A percentile compares a stretch with the other conserved stretches of the same genome.
Evolutionary conservation across 2,329 filamentous ascomycete genomes (phyloP).

Genomic region (Trichoderma koningii): DNA sequence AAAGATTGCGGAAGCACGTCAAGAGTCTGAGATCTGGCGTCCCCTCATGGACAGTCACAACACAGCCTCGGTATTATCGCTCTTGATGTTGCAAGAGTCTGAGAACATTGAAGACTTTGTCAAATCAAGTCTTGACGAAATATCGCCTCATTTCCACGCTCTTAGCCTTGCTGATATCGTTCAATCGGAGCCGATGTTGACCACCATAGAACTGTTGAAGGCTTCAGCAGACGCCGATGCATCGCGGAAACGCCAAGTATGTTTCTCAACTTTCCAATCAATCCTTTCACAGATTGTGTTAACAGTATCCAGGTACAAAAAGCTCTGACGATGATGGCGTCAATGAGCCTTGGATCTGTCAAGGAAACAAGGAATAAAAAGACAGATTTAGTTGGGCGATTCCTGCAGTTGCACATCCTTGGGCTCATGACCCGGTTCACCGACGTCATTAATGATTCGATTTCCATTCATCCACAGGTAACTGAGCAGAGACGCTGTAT

Average conservation of each 20-base stretch:
- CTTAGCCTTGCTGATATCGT: conserved; percentile 69
- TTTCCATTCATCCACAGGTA: conserved; percentile 54
- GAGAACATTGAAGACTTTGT: conserved; percentile 64
- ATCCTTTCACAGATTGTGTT: conserved; percentile 29
- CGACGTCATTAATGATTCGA: conserved; percentile 71
- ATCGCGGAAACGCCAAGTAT: conserved; percentile 58
- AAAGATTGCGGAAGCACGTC: conserved; percentile 76
- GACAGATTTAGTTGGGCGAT: conserved; percentile 65
- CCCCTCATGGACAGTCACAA: conserved; percentile 59
- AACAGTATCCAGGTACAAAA: conserved; percentile 47
- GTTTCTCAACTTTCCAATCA: conserved; percentile 33
- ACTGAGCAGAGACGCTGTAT: conserved; percentile 77
- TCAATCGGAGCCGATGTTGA: conserved; percentile 71
- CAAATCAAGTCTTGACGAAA: conserved; percentile 66
- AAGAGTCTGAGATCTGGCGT: conserved; percentile 64
- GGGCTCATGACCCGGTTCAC: conserved; percentile 84
- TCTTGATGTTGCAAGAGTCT: conserved; percentile 60
- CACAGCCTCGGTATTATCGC: conserved; percentile 58
- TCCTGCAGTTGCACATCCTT: conserved; percentile 80
- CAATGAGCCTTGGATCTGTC: conserved; percentile 44
- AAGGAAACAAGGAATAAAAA: conserved; percentile 52
- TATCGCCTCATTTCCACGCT: conserved; percentile 70
- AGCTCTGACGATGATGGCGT: conserved; percentile 51
- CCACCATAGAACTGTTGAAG: conserved; percentile 81
- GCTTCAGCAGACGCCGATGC: conserved; percentile 69